Percentiles rank a stretch among this genome's conserved stretches.
Conservation (phyloP, 176 grass and related monocot species). For the sorghum (Sorghum bicolor) region Sorghum_bicolor_NCBIv3 NC_012876.2:19001-19500, state of each 20-base stretch:
- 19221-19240: conserved; percentile 43
- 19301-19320: conserved; percentile 8
- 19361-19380: conserved; percentile 26
- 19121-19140: conserved; percentile 30
- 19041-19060: conserved; percentile 39
- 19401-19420: conserved; percentile 23
- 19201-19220: conserved; percentile 37
- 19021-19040: conserved; percentile 37
- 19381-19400: conserved; percentile 20
- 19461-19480: conserved; percentile 25
- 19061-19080: conserved; percentile 42
- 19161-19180: conserved; percentile 32
- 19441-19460: conserved; percentile 37
- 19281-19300: conserved; percentile 26
- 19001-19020: conserved; percentile 24
- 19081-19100: conserved; percentile 41
- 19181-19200: conserved; percentile 32
- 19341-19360: conserved; percentile 31
- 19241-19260: conserved; percentile 43
- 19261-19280: conserved; percentile 37
- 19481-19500: conserved; percentile 29
- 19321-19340: conserved; percentile 39
- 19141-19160: conserved; percentile 36
- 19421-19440: conserved; percentile 21
- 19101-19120: conserved; percentile 26